phyloP scores from a whole-genome alignment of 106 monocot genomes.

The Ottelia alismoides region DNA sequence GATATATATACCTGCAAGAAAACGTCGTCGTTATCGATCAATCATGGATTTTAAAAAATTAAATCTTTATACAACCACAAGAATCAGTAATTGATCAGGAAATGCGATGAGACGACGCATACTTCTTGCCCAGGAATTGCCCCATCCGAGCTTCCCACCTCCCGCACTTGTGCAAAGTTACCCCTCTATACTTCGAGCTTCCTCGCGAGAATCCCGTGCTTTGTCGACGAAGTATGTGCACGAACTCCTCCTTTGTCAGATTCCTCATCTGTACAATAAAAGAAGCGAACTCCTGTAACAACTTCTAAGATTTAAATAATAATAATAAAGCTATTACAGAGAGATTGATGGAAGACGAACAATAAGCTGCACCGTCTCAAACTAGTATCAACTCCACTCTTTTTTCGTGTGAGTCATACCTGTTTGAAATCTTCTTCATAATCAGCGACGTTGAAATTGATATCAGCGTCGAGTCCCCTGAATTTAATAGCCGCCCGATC shows the following conservation, averaged over 20 bases:
- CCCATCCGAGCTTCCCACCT: conserved; percentile 98
- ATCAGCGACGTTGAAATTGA: conserved; percentile 19
- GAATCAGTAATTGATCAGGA: not conserved
- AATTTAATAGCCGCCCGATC: conserved; percentile 23
- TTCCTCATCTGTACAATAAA: conserved; percentile 48
- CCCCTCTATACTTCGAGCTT: conserved; percentile 91
- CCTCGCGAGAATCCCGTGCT: conserved; percentile 89
- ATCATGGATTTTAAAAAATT: no score
- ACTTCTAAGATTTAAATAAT: no score
- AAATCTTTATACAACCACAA: no score
- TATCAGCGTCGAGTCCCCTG: conserved; percentile 23
- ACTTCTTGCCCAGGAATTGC: conserved; percentile 95
- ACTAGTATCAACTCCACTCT: not conserved
- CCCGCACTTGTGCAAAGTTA: conserved; percentile 93
- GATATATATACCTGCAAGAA: no score
- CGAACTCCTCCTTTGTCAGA: conserved; percentile 90
- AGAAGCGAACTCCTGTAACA: not conserved
- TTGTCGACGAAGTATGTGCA: conserved; percentile 83
- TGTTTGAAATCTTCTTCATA: conserved; percentile 20
- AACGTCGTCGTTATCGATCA: no score
- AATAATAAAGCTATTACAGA: no score
- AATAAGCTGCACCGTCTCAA: no score
- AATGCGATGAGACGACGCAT: no score
- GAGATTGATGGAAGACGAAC: no score
- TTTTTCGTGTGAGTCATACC: conserved; percentile 1